phyloP scores from a whole-genome alignment of 2,329 filamentous ascomycete genomes.

The Trichoderma polysporum region DNA sequence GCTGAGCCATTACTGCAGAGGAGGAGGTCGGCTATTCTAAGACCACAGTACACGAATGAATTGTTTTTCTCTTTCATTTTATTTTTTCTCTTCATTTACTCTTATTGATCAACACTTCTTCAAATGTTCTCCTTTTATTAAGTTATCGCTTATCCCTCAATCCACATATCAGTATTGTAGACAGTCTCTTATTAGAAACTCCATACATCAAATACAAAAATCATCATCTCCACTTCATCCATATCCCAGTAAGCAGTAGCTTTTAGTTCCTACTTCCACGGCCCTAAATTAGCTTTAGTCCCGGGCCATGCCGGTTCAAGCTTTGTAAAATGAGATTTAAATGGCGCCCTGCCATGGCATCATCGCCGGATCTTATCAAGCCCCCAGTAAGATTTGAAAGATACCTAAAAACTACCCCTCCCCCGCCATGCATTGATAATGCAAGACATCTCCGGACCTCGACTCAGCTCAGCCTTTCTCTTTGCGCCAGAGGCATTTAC shows the following conservation, averaged over 20 bases:
- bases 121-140: not conserved
- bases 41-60: not conserved
- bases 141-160: not conserved
- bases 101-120: not conserved
- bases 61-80: not conserved
- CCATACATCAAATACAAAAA: not conserved
- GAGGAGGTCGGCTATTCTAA: too few relatives aligned
- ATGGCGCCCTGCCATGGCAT: not conserved
- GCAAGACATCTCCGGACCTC: not conserved
- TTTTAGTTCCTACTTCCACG: not conserved
- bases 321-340: not conserved
- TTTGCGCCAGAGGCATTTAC: not conserved
- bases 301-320: not conserved
- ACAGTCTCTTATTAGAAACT: not conserved
- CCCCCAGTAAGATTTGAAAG: too few relatives aligned
- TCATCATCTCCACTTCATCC: not conserved
- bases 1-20: not conserved
- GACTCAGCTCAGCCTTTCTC: not conserved
- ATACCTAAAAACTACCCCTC: slow-evolving; percentile 11
- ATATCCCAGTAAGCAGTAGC: not conserved
- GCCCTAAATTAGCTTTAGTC: not conserved
- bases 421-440: not conserved
- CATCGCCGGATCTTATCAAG: too few relatives aligned
- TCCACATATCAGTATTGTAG: not conserved
- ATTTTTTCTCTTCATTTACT: not conserved